phyloP scores from a whole-genome alignment of 106 monocot species.

The Hemerocallis citrina region DNA sequence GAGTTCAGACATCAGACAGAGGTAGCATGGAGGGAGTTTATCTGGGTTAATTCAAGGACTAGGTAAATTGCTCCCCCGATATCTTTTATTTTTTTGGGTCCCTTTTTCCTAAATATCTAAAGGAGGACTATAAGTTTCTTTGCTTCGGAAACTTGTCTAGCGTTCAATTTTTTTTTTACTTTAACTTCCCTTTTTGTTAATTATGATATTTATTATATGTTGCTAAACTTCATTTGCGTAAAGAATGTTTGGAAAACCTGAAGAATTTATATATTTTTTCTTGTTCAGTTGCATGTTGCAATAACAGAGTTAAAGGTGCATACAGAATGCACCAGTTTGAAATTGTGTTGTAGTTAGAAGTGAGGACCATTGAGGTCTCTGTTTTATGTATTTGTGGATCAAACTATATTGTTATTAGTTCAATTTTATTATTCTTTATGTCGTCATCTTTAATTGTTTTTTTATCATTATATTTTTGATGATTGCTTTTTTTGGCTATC shows the following conservation, averaged over 20 bases:
- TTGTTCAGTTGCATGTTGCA: background rate
- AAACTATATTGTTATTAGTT: constrained; percentile 7
- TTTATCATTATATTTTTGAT: too few relatives aligned
- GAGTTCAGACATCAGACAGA: constrained; percentile 30
- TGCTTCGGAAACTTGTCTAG: constrained; percentile 13
- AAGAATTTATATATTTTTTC: background rate
- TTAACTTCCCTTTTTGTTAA: constrained; percentile 3
- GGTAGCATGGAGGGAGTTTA: constrained; percentile 13
- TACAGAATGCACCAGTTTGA: background rate
- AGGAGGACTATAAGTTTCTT: constrained; percentile 11
- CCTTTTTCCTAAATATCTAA: constrained; percentile 1
- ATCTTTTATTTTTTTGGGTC: constrained; percentile 15
- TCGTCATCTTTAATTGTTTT: too few relatives aligned
- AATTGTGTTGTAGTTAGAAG: background rate
- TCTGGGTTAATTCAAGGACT: constrained; percentile 24
- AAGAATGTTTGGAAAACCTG: background rate
- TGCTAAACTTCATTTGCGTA: background rate
- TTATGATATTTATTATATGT: constrained; percentile 6
- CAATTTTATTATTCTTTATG: constrained; percentile 9
- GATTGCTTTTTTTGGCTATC: too few relatives aligned
- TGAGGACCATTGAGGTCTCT: background rate
- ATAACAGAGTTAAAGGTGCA: background rate
- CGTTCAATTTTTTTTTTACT: constrained; percentile 1
- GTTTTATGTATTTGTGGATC: background rate
- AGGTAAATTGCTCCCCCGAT: constrained; percentile 13